Percentiles rank a stretch among this genome's conserved stretches.
These are phyloP conservation scores for Claviceps cyperi DNA, from an alignment of 2,329 filamentous ascomycete genomes.

Conservation along the genomic window DNA sequence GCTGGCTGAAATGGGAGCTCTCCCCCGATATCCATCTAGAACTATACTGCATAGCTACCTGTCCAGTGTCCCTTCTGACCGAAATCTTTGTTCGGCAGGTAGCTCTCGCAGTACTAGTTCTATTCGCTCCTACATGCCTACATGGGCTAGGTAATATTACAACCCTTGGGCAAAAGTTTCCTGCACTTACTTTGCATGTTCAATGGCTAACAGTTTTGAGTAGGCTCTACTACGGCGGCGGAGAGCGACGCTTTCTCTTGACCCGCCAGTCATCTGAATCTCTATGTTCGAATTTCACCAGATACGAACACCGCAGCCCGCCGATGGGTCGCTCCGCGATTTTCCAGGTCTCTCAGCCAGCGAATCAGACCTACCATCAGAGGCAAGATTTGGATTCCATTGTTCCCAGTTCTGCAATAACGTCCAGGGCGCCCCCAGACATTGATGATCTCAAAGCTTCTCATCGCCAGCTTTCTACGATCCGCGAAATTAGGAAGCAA, in stretches of 20 bases:
- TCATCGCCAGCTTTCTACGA: conserved; percentile 15
- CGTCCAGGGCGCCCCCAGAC: not conserved
- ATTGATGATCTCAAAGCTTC: conserved; percentile 18
- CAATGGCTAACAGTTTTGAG: conserved; percentile 3
- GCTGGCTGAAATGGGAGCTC: conserved; percentile 41
- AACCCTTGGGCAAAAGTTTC: conserved; percentile 7
- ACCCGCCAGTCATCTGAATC: conserved; percentile 28
- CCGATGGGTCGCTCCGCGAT: conserved; percentile 34
- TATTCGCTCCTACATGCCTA: conserved; percentile 29
- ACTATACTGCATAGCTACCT: conserved; percentile 37
- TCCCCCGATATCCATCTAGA: conserved; percentile 38
- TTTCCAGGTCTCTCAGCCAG: conserved; percentile 19
- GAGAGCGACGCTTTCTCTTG: conserved; percentile 40
- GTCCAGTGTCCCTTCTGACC: conserved; percentile 33
- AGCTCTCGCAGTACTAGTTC: conserved; percentile 35
- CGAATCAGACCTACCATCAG: conserved; percentile 23
- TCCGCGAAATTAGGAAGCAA: conserved; percentile 27
- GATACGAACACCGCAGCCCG: conserved; percentile 33
- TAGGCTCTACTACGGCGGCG: conserved; percentile 57
- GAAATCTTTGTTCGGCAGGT: conserved; percentile 35
- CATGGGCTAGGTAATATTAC: conserved; percentile 36
- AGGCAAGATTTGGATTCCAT: conserved; percentile 32
- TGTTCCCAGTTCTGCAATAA: conserved; percentile 19
- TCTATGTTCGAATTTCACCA: conserved; percentile 30
- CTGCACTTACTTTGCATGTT: not conserved